Evolutionary conservation across 139 green algal genomes (phyloP).

Genomic region (Spirogloea muscicola): DNA sequence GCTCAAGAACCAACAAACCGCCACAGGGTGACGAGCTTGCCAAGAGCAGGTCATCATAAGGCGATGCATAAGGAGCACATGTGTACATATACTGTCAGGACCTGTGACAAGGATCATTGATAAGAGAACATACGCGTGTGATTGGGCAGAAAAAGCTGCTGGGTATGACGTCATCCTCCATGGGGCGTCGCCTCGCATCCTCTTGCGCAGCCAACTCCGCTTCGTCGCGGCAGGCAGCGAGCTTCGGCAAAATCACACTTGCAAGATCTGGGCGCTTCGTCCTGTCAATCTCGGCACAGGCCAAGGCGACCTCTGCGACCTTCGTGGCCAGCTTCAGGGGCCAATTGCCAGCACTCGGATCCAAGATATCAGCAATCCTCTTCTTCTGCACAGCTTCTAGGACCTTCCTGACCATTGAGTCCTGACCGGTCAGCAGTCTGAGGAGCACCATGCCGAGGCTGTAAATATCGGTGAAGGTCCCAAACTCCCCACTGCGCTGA

Average conservation of each 20-base stretch:
- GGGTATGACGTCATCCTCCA: not conserved
- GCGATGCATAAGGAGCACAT: too few species aligned
- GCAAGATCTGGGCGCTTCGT: conserved; percentile 31
- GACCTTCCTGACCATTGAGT: too few species aligned
- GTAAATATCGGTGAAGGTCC: conserved; percentile 36
- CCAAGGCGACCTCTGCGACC: conserved; percentile 17
- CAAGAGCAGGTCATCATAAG: too few species aligned
- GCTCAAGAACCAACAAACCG: too few species aligned
- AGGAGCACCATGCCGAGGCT: conserved; percentile 31
- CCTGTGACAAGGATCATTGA: too few species aligned
- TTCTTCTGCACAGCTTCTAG: conserved; percentile 7
- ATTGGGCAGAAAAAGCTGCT: conserved; percentile 39
- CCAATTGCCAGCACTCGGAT: conserved; percentile 20
- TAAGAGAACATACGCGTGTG: too few species aligned
- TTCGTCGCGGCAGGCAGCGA: conserved; percentile 2
- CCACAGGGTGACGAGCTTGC: too few species aligned
- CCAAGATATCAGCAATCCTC: conserved; percentile 5
- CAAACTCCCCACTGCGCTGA: conserved; percentile 32
- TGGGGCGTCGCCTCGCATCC: not conserved
- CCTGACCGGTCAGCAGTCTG: conserved; percentile 18
- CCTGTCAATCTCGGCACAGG: conserved; percentile 25
- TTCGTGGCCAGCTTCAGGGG: conserved; percentile 31
- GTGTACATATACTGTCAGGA: too few species aligned
- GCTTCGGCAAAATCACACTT: conserved; percentile 27
- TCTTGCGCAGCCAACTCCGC: conserved; percentile 32